phyloP scores from a whole-genome alignment of 768 basidiomycete genomes.

The Coprinellus aureogranulatus region DNA sequence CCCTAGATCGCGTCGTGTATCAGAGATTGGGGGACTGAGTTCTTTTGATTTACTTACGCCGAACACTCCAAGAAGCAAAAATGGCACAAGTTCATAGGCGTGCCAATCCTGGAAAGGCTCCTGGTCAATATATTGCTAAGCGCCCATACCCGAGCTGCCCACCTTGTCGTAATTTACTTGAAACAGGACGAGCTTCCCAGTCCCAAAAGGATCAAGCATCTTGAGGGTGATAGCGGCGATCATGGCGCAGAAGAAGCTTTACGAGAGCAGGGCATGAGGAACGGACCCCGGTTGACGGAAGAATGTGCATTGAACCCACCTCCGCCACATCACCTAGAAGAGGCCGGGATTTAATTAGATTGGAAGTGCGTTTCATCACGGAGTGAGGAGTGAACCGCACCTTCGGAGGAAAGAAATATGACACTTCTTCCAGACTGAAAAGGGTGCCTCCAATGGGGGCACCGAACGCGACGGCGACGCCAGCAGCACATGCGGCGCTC shows the following conservation, averaged over 20 bases:
- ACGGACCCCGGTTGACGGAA: too few relatives aligned
- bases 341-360: conserved; percentile 2
- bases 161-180: conserved; percentile 89
- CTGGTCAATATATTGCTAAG: neutral
- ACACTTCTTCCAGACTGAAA: conserved; percentile 93
- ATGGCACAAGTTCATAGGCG: conserved; percentile 81
- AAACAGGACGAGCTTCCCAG: conserved; percentile 89
- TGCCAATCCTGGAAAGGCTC: conserved; percentile 79
- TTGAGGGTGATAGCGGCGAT: conserved; percentile 93
- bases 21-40: too few relatives aligned
- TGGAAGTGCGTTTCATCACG: neutral
- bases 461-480: conserved; percentile 96
- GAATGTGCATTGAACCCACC: conserved; percentile 56
- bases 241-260: conserved; percentile 96
- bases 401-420: conserved; percentile 96
- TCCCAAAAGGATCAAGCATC: conserved; percentile 93
- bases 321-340: conserved; percentile 92
- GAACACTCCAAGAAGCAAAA: conserved; percentile 82
- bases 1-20: too few relatives aligned
- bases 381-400: conserved; percentile 28
- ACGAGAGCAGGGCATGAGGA: neutral
- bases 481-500: conserved; percentile 94
- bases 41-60: conserved; percentile 53
- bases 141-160: neutral
- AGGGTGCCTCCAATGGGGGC: conserved; percentile 93